Conservation (phyloP, 2,329 filamentous ascomycete species). For the Cercospora zeina region DNA sequence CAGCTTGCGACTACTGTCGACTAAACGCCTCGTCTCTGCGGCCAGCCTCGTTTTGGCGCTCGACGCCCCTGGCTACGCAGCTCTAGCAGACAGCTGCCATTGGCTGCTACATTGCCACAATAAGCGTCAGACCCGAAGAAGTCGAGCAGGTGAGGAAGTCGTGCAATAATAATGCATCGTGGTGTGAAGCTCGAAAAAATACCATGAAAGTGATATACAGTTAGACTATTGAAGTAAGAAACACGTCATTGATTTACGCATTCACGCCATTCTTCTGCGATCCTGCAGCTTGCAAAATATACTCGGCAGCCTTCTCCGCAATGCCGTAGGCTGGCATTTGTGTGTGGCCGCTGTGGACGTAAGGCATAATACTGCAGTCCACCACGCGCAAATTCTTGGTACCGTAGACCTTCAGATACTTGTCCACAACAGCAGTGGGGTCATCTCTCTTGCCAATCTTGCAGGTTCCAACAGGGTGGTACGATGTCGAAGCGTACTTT, state of each 20-base stretch:
- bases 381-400: slow-evolving; percentile 57
- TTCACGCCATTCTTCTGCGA: slow-evolving; percentile 8
- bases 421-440: slow-evolving; percentile 55
- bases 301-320: slow-evolving; percentile 51
- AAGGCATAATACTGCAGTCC: slow-evolving; percentile 56
- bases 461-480: slow-evolving; percentile 59
- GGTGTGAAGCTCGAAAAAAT: background rate
- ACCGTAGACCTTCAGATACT: slow-evolving; percentile 55
- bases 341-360: slow-evolving; percentile 54
- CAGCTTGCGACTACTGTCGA: slow-evolving; percentile 29
- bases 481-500: slow-evolving; percentile 50
- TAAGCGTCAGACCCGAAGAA: background rate
- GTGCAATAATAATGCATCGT: background rate
- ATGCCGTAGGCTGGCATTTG: slow-evolving; percentile 62
- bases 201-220: slow-evolving; percentile 5
- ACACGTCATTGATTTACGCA: background rate
- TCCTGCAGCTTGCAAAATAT: slow-evolving; percentile 18
- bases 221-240: background rate
- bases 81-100: slow-evolving; percentile 56
- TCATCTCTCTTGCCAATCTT: slow-evolving; percentile 56
- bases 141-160: background rate
- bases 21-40: too few relatives aligned
- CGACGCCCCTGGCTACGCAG: slow-evolving; percentile 56
- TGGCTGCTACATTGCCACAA: slow-evolving; percentile 20
- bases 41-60: slow-evolving; percentile 30